A percentile compares a stretch with the other conserved stretches of the same genome.
Evolutionary conservation across 495 filamentous ascomycete genomes (phyloP).

Genomic region (Astrothelium macrocarpum): DNA sequence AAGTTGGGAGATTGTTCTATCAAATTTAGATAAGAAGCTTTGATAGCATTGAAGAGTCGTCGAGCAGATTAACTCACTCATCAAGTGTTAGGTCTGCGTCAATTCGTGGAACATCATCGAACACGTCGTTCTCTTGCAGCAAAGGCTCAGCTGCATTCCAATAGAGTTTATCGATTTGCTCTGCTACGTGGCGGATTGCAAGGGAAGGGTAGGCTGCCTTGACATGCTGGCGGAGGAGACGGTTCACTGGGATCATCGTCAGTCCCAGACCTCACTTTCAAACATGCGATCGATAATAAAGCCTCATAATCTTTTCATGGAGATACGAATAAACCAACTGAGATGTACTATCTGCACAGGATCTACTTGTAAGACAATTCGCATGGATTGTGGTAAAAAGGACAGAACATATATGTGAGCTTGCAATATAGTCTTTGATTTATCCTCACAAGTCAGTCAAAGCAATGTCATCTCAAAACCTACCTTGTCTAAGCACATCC

Average conservation of each 20-base stretch:
- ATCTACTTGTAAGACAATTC: too few relatives aligned
- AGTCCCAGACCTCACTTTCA: background rate
- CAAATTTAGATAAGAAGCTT: background rate
- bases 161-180: conserved; percentile 71
- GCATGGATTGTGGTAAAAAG: too few relatives aligned
- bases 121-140: conserved; percentile 33
- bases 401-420: too few relatives aligned
- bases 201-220: conserved; percentile 65
- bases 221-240: conserved; percentile 56
- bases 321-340: too few relatives aligned
- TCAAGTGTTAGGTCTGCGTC: conserved; percentile 14
- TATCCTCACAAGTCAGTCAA: too few relatives aligned
- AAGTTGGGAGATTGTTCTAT: conserved; percentile 6
- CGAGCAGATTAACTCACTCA: background rate
- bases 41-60: background rate
- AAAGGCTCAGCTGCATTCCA: conserved; percentile 39
- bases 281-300: background rate
- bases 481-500: conserved; percentile 24
- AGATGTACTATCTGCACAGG: too few relatives aligned
- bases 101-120: conserved; percentile 12
- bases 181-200: conserved; percentile 66
- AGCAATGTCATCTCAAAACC: background rate
- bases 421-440: too few relatives aligned
- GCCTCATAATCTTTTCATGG: background rate
- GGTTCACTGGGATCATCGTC: conserved; percentile 43